Evolutionary conservation across 2,329 filamentous ascomycete genomes (phyloP), one percentile per base, ranked within the genome.

Genomic region (Exserohilum turcica): DNA sequence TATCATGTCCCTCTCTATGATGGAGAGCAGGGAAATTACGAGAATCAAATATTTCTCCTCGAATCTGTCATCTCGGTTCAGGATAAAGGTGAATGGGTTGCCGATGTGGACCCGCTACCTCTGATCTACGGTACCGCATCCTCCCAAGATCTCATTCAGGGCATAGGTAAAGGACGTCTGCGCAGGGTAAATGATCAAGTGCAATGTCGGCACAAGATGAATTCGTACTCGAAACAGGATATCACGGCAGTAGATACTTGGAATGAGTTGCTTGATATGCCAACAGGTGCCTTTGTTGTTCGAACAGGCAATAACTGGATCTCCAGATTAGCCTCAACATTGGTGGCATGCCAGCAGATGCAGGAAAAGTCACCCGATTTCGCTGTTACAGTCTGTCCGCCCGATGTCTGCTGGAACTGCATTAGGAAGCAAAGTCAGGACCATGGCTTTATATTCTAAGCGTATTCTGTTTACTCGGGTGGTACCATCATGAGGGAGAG

Each of bases 61-160:
- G 40, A 51, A 24, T 44, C 48, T 6, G 24, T 51, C 21, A 44
- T 51, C 15, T 44, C 32, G 1, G 48, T 45, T 12, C 24, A 38
- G 16, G 48, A 51, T 6, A 44, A 16, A 39, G 48, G 27, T 2
- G 8, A 44, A 32, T 51, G 48, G 48, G 27, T 51, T 16, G 40
- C 39, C 31, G 40, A 45, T 9, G 33, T 51, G 6, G 33, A 45
- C n/a, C 48, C 40, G 2, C 16, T 27, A 6, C 27, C 36, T 8
- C 28, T 48, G 16, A 19, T 43, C 12, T 7, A 24, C 7, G 21
- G 21, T 24, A 24, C 21, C 7, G 4, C 4, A 7, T 7, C 21
- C 21, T 24, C 21, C n/a, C n/a, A n/a, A n/a, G n/a, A n/a, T n/a
- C n/a, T n/a, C n/a, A n/a, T n/a, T n/a, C n/a, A n/a, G n/a, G n/a